phyloP scores from a whole-genome alignment of 108 stramenopile genomes.

The Cyclotella atomus region DNA sequence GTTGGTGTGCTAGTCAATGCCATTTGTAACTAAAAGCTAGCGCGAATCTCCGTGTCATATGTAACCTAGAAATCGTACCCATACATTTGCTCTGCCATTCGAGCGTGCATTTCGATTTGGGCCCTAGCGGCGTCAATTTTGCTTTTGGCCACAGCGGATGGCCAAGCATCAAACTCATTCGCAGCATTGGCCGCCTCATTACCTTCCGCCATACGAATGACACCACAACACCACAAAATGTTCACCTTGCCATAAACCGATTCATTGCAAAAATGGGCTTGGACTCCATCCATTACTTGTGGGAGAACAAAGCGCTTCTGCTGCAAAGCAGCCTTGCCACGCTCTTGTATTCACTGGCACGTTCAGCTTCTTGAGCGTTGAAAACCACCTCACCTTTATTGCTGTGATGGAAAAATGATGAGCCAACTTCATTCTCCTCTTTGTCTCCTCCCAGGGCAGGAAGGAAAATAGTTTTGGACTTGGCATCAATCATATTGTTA shows the following conservation, averaged over 20 bases:
- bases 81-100: neutral
- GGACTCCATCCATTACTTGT: neutral
- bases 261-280: conserved; percentile 15
- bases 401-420: conserved; percentile 15
- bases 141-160: neutral
- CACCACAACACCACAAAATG: conserved; percentile 9
- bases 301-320: conserved; percentile 7
- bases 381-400: conserved; percentile 3
- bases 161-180: conserved; percentile 6
- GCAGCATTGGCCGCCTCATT: neutral
- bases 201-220: conserved; percentile 11
- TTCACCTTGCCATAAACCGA: conserved; percentile 6
- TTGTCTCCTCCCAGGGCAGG: neutral
- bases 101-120: neutral
- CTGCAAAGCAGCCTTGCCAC: conserved; percentile 18
- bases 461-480: conserved; percentile 7
- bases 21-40: too few relatives aligned
- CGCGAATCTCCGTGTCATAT: too few relatives aligned
- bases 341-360: conserved; percentile 10
- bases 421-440: neutral
- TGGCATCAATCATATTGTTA: neutral
- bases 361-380: neutral
- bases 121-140: neutral
- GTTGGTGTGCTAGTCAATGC: too few relatives aligned
- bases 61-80: too few relatives aligned